A percentile compares a stretch with the other conserved stretches of the same genome.
These are phyloP conservation scores for Nannochloropsis salina DNA, from an alignment of 108 stramenopile species.

Conservation along the genomic window DNA sequence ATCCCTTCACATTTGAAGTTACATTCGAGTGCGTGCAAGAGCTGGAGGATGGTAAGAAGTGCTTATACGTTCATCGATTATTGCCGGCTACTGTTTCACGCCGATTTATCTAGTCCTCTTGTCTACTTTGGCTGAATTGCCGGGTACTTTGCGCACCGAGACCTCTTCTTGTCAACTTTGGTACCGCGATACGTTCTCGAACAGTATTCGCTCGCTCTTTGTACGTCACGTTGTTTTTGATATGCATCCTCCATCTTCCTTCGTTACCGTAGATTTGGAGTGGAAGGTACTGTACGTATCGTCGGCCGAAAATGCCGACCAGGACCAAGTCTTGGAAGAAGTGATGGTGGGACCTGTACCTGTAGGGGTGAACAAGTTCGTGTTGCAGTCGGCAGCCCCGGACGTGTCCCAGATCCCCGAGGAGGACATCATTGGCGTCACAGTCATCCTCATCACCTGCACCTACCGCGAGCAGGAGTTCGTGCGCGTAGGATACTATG, in stretches of 20 bases:
- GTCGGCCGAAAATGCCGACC: constrained; percentile 71
- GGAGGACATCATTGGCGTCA: constrained; percentile 88
- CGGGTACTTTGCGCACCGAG: no score
- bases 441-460: constrained; percentile 93
- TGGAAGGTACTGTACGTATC: constrained; percentile 99
- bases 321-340: constrained; percentile 89
- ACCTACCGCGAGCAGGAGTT: constrained; percentile 88
- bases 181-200: no score
- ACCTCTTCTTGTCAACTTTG: no score
- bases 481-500: constrained; percentile 97
- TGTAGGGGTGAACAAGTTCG: constrained; percentile 60
- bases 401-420: constrained; percentile 67
- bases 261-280: constrained; percentile 58
- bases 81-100: no score
- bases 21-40: constrained; percentile 94
- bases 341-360: constrained; percentile 96
- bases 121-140: no score
- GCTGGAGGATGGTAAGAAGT: constrained; percentile 55
- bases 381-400: constrained; percentile 75
- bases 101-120: no score
- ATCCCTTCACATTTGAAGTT: constrained; percentile 95
- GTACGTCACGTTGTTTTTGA: no score
- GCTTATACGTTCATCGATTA: no score
- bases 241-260: no score
- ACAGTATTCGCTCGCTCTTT: no score